Base-by-base conservation (phyloP, 305 asterid genomes). In the Rubia balearica region DNA sequence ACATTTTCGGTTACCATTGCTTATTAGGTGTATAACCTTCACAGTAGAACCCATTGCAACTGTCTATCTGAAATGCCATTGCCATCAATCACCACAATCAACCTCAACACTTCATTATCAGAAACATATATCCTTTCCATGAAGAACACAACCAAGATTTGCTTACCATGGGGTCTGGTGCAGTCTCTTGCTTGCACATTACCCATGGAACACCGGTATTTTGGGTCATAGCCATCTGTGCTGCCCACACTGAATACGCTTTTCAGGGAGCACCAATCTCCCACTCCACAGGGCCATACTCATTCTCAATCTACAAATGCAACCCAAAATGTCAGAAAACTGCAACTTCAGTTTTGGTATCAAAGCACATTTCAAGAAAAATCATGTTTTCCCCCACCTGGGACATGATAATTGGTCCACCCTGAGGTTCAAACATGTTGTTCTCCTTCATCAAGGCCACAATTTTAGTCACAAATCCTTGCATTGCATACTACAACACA, bases 121-220 rank as follows among this genome's bases (percentile, higher is more conserved):
- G 24, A 17, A 17, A 51, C n/a, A 13, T 48, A 48, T 48, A 13
- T 7, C 5, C n/a, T 19, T 8, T 17, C 3, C 8, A 55, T 55
- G 4, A 17, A 17, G 61, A 55, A 55, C 27, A 55, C 4, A 2
- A 64, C 45, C 2, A 36, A 68, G 27, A 38, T n/a, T 66, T 59
- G 49, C 75, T 76, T 78, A 93, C 98, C 40, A 91, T 86, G 96
- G 63, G 63, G 7, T 57, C 63, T 24, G 63, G 63, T 68, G 95
- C 97, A 41, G 86, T 85, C 19, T 86, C 87, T 83, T 92, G 96
- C 67, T 92, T 90, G 81, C 98, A 93, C 98, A 93, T 93, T 55
- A 91, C 81, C 98, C 98, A 93, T 19, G 98, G 98, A 55, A 91
- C 96, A n/a, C 95, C 97, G 41, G 93, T 88, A 21, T 85, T 42